These are phyloP conservation scores for Orychophragmus violaceus DNA, from an alignment of 345 rosid species.

Conservation along the genomic window DNA sequence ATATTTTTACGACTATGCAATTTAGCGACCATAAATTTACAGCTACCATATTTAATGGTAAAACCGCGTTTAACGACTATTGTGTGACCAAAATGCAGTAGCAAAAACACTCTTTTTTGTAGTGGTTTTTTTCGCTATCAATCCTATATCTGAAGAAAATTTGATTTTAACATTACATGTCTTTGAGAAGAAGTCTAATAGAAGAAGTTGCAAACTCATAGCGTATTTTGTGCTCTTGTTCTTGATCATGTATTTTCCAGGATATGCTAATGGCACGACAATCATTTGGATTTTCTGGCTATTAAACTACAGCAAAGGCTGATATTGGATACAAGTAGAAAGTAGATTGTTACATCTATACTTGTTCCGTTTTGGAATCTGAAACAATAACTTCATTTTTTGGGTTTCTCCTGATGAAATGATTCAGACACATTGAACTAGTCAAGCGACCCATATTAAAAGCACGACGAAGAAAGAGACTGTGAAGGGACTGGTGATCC, in stretches of 20 bases:
- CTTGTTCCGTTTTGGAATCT: background rate
- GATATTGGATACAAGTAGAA: conserved; percentile 1
- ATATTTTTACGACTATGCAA: too few species aligned
- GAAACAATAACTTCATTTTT: background rate
- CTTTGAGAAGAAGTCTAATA: conserved; percentile 69
- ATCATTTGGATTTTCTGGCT: conserved; percentile 21
- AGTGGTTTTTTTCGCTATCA: too few species aligned
- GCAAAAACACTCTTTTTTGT: too few species aligned
- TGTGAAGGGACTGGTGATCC: conserved; percentile 17
- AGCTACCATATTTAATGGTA: too few species aligned
- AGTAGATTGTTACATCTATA: background rate
- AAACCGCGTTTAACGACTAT: too few species aligned
- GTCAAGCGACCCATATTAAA: conserved; percentile 22
- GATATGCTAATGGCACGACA: background rate
- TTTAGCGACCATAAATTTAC: too few species aligned
- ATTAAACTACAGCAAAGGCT: conserved; percentile 20
- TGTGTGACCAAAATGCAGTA: too few species aligned
- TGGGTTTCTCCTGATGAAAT: conserved; percentile 16
- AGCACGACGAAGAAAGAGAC: conserved; percentile 16
- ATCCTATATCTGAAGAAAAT: background rate
- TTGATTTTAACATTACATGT: conserved; percentile 39
- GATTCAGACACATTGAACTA: conserved; percentile 8
- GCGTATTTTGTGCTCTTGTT: conserved; percentile 50
- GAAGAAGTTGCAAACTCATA: conserved; percentile 59
- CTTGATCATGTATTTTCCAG: conserved; percentile 31